Conservation (phyloP, 225 moss, liverwort and hornwort genomes). For the Sphagnum contortum region DNA sequence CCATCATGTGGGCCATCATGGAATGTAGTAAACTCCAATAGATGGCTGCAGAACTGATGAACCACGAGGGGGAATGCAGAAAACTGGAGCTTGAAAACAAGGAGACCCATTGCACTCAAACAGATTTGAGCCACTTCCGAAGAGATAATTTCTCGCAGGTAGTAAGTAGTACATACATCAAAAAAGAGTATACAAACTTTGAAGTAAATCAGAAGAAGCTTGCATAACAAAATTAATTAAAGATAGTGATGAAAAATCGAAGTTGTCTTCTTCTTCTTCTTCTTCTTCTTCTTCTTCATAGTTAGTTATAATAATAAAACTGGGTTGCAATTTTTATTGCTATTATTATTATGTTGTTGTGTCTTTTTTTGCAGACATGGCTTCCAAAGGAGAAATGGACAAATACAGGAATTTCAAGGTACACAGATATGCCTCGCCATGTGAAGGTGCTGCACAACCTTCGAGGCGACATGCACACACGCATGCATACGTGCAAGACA, state of each 20-base stretch:
- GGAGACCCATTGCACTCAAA: constrained; percentile 43
- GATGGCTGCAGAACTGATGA: no score
- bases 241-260: background rate
- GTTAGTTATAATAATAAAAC: background rate
- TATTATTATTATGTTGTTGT: no score
- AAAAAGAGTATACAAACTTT: no score
- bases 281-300: no score
- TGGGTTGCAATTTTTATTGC: background rate
- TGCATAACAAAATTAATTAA: background rate
- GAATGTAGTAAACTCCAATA: no score
- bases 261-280: background rate
- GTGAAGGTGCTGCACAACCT: constrained; percentile 46
- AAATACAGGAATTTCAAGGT: constrained; percentile 49
- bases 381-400: constrained; percentile 75
- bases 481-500: constrained; percentile 42
- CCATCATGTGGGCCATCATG: no score
- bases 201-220: background rate
- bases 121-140: constrained; percentile 38
- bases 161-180: constrained; percentile 13
- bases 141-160: constrained; percentile 47
- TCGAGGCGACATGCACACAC: constrained; percentile 50
- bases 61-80: constrained; percentile 1
- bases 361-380: constrained; percentile 40
- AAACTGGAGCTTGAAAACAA: constrained; percentile 29
- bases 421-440: constrained; percentile 46